Conservation (phyloP, 2,329 filamentous ascomycete genomes). For the Chalara sp. region DNA sequence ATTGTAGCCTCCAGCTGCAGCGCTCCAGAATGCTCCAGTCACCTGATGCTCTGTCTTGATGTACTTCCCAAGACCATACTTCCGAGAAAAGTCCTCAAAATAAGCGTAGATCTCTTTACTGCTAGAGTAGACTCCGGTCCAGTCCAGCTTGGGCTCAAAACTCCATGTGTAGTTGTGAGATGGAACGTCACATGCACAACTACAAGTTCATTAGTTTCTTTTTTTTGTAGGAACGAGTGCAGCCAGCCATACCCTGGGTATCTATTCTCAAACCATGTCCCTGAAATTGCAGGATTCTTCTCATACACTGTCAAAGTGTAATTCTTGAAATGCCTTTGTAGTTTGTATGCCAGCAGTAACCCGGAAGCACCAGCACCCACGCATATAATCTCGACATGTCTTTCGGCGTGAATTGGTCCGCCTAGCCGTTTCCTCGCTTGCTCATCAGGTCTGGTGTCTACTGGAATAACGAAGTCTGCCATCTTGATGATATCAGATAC, state of each 20-base stretch:
- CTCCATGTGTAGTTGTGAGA: conserved; percentile 49
- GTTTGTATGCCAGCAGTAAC: conserved; percentile 40
- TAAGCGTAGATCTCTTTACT: conserved; percentile 52
- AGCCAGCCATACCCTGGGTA: conserved; percentile 31
- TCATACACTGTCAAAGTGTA: conserved; percentile 37
- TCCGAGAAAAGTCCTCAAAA: conserved; percentile 42
- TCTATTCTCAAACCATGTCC: conserved; percentile 46
- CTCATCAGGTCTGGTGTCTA: conserved; percentile 3
- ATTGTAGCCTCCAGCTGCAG: conserved; percentile 40
- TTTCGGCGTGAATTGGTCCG: conserved; percentile 16
- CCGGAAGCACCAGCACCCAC: conserved; percentile 43
- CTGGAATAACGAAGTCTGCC: conserved; percentile 12
- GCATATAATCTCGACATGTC: conserved; percentile 26
- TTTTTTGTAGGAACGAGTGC: background rate
- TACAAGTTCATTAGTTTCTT: conserved; percentile 14
- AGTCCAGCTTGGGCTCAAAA: conserved; percentile 50
- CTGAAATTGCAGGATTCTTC: conserved; percentile 39
- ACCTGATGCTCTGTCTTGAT: conserved; percentile 49
- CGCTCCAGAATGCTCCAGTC: conserved; percentile 46
- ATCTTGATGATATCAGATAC: background rate
- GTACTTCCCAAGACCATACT: conserved; percentile 46
- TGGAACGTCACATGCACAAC: conserved; percentile 45
- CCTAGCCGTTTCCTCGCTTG: conserved; percentile 8
- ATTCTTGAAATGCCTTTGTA: conserved; percentile 37
- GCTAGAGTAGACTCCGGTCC: conserved; percentile 49